Base-by-base conservation (phyloP, 1,139 yeast genomes). In the Sugiyamaella xylanicola region DNA sequence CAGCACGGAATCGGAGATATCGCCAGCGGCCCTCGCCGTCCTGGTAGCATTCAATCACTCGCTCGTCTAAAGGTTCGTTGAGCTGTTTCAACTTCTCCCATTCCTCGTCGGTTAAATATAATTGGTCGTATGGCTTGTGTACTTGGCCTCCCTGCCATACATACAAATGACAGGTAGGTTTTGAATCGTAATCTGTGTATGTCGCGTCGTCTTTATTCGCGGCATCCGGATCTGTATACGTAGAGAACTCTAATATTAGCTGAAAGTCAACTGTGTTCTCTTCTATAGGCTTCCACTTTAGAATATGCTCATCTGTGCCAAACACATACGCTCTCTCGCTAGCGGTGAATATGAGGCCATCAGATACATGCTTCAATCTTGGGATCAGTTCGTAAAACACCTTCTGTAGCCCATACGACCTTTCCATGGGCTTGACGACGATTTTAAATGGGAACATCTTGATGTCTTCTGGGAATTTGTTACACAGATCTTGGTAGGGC, bases 281-380 rank as follows among this genome's bases (percentile, higher is more conserved):
- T 59, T 89, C 88, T 8, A 96, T 91, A 0, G 99, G 98, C 66
- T 95, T 95, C 99, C 99, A 95, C 71, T 95, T 95, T 55, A 95
- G 74, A 48, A 74, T 72, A 36, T 72, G 82, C 2, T 82, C 80
- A 69, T 93, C 98, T 0, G 98, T 92, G 11, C 98, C 98, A 62
- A 85, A 83, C 2, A 83, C 79, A 72, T 95, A 95, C 0, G 96
- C 95, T 0, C 95, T 82, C 58, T 84, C 90, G 36, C 95, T 88
- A 63, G 96, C 89, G 1, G 99, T 95, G 70, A 90, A 89, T 59
- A 95, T 90, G 40, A 95, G 79, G 0, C 99, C 99, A 73, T 95
- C 99, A 1, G 95, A 86, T 56, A 88, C 87, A 70, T 95, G 97
- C 39, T 89, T 87, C 53, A 93, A 76, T 54, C 83, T 80, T 45